Evolutionary conservation across 306 rosid genomes (phyloP).

Genomic region (Canavalia ensiformis): DNA sequence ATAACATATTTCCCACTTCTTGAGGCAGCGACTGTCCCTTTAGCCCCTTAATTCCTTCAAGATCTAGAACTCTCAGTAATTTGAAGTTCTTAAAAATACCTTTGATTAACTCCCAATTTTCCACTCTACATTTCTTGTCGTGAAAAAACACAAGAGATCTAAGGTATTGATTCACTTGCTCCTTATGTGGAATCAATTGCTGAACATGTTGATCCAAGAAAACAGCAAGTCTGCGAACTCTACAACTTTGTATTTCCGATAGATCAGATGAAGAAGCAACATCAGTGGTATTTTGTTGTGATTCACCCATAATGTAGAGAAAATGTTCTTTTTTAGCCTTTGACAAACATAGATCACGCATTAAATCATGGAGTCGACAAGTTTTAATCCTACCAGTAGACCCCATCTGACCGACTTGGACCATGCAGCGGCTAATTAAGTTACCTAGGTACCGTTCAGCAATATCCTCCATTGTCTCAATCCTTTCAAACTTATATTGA

Average conservation of each 20-base stretch:
- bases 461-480: slow-evolving; percentile 53
- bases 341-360: slow-evolving; percentile 60
- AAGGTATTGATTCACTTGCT: slow-evolving; percentile 35
- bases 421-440: slow-evolving; percentile 61
- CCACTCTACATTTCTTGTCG: slow-evolving; percentile 35
- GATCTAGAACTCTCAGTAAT: slow-evolving; percentile 64
- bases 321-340: slow-evolving; percentile 61
- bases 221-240: slow-evolving; percentile 60
- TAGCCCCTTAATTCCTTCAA: slow-evolving; percentile 55
- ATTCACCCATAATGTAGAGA: slow-evolving; percentile 40
- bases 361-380: slow-evolving; percentile 63
- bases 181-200: slow-evolving; percentile 21
- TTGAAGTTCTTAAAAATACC: slow-evolving; percentile 40
- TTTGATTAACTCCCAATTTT: slow-evolving; percentile 28
- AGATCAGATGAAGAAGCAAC: slow-evolving; percentile 14
- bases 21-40: slow-evolving; percentile 49
- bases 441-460: slow-evolving; percentile 55
- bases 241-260: slow-evolving; percentile 11
- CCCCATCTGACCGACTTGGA: slow-evolving; percentile 60
- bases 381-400: slow-evolving; percentile 61
- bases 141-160: slow-evolving; percentile 59
- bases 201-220: slow-evolving; percentile 39
- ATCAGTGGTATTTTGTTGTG: neutral
- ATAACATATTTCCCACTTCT: slow-evolving; percentile 60
- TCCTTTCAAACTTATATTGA: slow-evolving; percentile 41